Percentiles rank a stretch among this genome's conserved stretches.
Conservation (phyloP, 257 asterid genomes). For the Solanum okadae region DNA sequence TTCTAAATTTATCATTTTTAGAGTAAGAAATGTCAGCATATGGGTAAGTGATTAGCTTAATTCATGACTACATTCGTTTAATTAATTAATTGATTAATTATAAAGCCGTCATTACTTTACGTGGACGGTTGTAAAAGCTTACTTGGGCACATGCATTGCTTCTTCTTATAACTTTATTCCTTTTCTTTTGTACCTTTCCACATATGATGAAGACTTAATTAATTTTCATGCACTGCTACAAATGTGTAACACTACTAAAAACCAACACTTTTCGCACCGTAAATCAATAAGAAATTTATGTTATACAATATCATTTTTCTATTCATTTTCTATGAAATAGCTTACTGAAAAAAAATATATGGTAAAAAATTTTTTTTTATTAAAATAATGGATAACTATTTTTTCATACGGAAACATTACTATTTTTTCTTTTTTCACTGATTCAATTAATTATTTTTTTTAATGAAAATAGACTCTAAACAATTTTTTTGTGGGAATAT, state of each 20-base stretch:
- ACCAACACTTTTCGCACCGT: background rate
- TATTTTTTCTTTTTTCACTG: too few relatives aligned
- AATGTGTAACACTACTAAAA: background rate
- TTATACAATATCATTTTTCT: background rate
- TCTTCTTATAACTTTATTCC: background rate
- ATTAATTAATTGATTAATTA: background rate
- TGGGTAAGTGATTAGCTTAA: background rate
- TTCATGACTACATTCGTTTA: background rate
- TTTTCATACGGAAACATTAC: rapidly evolving
- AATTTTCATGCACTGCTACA: background rate
- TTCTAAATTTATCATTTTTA: background rate
- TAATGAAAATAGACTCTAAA: too few relatives aligned
- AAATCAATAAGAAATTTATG: background rate
- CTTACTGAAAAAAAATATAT: background rate
- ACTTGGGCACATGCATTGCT: background rate
- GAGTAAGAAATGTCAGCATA: background rate
- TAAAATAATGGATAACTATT: background rate
- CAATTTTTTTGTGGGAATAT: background rate
- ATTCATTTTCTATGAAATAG: background rate
- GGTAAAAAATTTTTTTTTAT: rapidly evolving
- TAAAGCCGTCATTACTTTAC: conserved; percentile 1
- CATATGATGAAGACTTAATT: background rate
- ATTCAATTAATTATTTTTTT: too few relatives aligned
- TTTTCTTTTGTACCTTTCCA: background rate
- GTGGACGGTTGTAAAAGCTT: conserved; percentile 22